Evolutionary conservation across 192 early-diverging fungal genomes (phyloP).

Genomic region (Haplosporangium gracile): DNA sequence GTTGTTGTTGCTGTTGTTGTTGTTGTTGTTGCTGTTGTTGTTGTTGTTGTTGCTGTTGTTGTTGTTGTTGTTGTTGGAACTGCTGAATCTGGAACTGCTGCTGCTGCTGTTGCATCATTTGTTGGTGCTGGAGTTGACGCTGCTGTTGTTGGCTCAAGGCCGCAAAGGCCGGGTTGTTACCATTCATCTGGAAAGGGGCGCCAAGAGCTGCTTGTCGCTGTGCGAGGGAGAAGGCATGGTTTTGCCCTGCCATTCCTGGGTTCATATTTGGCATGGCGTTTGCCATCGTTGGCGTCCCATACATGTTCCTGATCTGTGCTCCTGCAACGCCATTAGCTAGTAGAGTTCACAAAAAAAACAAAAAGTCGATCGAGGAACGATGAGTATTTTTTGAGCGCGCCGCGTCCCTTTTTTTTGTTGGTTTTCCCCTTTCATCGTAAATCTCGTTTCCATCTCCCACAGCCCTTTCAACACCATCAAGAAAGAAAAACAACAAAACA

Average conservation of each 20-base stretch:
- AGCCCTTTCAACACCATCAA: background rate
- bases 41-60: slow-evolving; percentile 31
- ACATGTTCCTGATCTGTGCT: slow-evolving; percentile 56
- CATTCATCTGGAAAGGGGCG: slow-evolving; percentile 38
- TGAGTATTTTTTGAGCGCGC: slow-evolving; percentile 2
- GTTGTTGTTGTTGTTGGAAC: slow-evolving; percentile 29
- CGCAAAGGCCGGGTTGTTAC: slow-evolving; percentile 33
- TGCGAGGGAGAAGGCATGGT: slow-evolving; percentile 32
- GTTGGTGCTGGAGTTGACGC: slow-evolving; percentile 23
- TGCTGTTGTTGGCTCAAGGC: slow-evolving; percentile 39
- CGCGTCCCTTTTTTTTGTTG: background rate
- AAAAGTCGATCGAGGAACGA: background rate
- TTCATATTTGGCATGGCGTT: slow-evolving; percentile 51
- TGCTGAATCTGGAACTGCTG: slow-evolving; percentile 17
- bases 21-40: slow-evolving; percentile 35
- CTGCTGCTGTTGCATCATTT: slow-evolving; percentile 39
- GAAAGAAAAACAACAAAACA: background rate
- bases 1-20: slow-evolving; percentile 44
- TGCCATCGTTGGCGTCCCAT: slow-evolving; percentile 49
- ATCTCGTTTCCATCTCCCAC: background rate
- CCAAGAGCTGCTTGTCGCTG: slow-evolving; percentile 41
- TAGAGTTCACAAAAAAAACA: background rate
- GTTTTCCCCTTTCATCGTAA: background rate
- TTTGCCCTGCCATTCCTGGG: slow-evolving; percentile 31
- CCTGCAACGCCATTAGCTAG: slow-evolving; percentile 47